Evolutionary conservation across 2,329 filamentous ascomycete species (phyloP).

Genomic region (Teratosphaeria pseudoeucalypti): DNA sequence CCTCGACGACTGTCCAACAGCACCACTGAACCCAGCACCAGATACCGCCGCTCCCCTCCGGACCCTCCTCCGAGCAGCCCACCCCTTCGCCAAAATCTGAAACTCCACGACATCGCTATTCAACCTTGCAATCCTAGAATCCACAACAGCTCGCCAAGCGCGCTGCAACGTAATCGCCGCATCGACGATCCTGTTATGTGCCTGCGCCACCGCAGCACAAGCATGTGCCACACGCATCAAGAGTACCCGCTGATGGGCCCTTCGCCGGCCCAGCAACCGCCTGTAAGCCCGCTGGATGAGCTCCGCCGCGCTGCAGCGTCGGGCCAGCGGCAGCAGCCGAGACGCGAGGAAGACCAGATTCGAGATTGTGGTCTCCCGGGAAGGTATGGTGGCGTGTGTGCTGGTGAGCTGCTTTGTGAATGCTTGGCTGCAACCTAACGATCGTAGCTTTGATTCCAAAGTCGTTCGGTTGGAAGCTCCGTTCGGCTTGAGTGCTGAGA

Average conservation of each 20-base stretch:
- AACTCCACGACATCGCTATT: constrained; percentile 30
- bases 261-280: background rate
- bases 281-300: constrained; percentile 46
- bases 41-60: constrained; percentile 4
- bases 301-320: constrained; percentile 40
- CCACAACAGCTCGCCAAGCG: constrained; percentile 32
- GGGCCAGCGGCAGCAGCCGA: constrained; percentile 43
- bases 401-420: constrained; percentile 37
- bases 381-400: constrained; percentile 34
- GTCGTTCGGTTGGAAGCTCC: constrained; percentile 27
- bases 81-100: constrained; percentile 35
- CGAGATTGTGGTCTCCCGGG: constrained; percentile 45
- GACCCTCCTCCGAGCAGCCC: constrained; percentile 24
- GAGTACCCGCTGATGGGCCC: constrained; percentile 22
- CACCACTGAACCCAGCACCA: constrained; percentile 17
- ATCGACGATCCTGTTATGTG: constrained; percentile 30
- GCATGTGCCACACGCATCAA: constrained; percentile 35
- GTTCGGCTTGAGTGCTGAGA: background rate
- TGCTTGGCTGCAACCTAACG: constrained; percentile 31
- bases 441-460: constrained; percentile 28
- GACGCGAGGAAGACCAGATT: constrained; percentile 51
- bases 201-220: constrained; percentile 38
- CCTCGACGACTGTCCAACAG: constrained; percentile 21
- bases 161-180: constrained; percentile 36
- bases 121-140: constrained; percentile 25